These are phyloP conservation scores for Fulvia fulva DNA, from an alignment of 2,329 filamentous ascomycete species.

Conservation along the genomic window DNA sequence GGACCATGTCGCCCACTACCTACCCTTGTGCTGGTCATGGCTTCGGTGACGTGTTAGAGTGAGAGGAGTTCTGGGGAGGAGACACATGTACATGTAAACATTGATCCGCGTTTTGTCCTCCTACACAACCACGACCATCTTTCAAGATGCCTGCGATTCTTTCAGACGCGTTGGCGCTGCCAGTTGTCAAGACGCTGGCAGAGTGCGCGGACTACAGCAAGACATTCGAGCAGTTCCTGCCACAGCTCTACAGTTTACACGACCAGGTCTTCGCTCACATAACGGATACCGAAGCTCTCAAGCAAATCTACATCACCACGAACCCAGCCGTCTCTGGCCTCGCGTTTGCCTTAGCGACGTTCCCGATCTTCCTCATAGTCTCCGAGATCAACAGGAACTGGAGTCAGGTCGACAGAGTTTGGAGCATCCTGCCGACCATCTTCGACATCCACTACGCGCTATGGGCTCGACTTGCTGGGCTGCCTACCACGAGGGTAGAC, in stretches of 20 bases:
- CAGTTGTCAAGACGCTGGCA: conserved; percentile 62
- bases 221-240: conserved; percentile 74
- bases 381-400: conserved; percentile 90
- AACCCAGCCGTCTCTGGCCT: conserved; percentile 80
- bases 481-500: conserved; percentile 68
- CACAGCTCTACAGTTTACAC: conserved; percentile 52
- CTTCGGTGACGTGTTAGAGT: not conserved
- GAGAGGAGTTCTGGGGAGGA: not conserved
- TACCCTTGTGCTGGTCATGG: not conserved
- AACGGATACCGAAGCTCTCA: conserved; percentile 58
- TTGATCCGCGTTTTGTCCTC: not conserved
- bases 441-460: conserved; percentile 79
- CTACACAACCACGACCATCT: not conserved
- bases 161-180: conserved; percentile 43
- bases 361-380: conserved; percentile 65
- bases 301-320: conserved; percentile 72
- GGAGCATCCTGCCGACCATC: conserved; percentile 83
- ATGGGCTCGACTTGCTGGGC: conserved; percentile 74
- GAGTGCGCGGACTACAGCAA: conserved; percentile 74
- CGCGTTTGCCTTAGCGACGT: conserved; percentile 67
- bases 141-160: conserved; percentile 1
- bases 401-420: conserved; percentile 91
- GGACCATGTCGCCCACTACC: no score
- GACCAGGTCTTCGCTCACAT: conserved; percentile 51
- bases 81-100: not conserved